Base-by-base conservation (phyloP, 1,139 yeast genomes). In the Yamadazyma sp. region DNA sequence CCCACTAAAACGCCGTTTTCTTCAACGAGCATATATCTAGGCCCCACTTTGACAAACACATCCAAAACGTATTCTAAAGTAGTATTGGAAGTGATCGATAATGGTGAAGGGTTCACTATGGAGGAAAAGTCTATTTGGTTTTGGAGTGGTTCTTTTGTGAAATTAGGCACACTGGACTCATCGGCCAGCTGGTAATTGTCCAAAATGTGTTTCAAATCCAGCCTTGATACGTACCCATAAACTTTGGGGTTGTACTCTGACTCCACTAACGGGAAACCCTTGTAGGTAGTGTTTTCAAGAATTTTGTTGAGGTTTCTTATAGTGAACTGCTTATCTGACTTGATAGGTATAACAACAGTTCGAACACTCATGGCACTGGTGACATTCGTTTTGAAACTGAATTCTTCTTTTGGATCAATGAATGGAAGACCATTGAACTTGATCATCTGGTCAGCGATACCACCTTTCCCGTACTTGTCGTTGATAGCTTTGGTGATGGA, bases 391-490 rank as follows among this genome's bases (percentile, higher is more conserved):
- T 75, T 75, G 50, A 83, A 79, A 20, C 66, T 61, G 40, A 75
- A 78, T 12, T 83, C 87, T 48, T 83, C 89, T 49, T 84, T 82
- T 8, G 83, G 70, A 53, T 89, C 96, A 32, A 92, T 74, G 44
- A 78, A 79, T 0, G 99, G 98, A 41, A 87, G 73, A 1, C 97
- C 97, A 61, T 89, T 91, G 52, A 88, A 87, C 37, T 70, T 68
- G 48, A 94, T 88, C 87, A 91, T 92, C 59, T 89, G 95, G 56
- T 94, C 98, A 0, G 98, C 96, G 45, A 94, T 89, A 2, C 98
- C 98, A 0, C 81, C 81, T 31, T 77, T 71, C 2, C 96, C 95
- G 72, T 86, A 83, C 41, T 68, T 73, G 48, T 86, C 94, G 47
- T 80, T 79, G 22, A 92, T 81, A 33, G 81, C 66, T 51, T 87